Conservation (phyloP, 192 early-diverging fungal genomes). For the Coemansia sp. region DNA sequence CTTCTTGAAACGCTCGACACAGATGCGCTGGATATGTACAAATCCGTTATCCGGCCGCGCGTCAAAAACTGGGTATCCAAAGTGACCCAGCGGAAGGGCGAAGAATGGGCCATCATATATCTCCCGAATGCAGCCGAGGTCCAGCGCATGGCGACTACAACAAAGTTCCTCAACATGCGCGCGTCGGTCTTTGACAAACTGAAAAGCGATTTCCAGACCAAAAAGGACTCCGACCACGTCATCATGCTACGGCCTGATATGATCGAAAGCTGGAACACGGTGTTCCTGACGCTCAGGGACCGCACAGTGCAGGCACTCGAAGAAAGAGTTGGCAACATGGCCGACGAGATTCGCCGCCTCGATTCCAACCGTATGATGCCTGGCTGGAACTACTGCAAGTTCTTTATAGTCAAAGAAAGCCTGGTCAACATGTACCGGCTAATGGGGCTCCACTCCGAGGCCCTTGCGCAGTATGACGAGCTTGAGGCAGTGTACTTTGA, state of each 20-base stretch:
- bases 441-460: constrained; percentile 84
- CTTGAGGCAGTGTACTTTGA: constrained; percentile 94
- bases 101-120: constrained; percentile 89
- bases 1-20: constrained; percentile 21
- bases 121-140: constrained; percentile 59
- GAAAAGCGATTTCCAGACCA: constrained; percentile 77
- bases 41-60: constrained; percentile 40
- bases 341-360: constrained; percentile 76
- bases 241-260: constrained; percentile 18
- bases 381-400: constrained; percentile 99
- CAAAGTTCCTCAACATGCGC: constrained; percentile 60
- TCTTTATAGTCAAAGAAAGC: constrained; percentile 94
- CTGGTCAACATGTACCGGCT: constrained; percentile 83
- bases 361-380: constrained; percentile 93
- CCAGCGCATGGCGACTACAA: constrained; percentile 42
- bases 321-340: constrained; percentile 50
- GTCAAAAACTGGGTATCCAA: constrained; percentile 36
- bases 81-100: constrained; percentile 40
- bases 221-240: constrained; percentile 33
- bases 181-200: constrained; percentile 80
- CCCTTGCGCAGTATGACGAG: constrained; percentile 94
- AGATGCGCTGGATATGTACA: constrained; percentile 42
- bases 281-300: constrained; percentile 47
- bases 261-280: constrained; percentile 50
- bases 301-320: constrained; percentile 80